Conservation (phyloP, 2,329 filamentous ascomycete genomes). For the Diplodia scrobiculata region DNA sequence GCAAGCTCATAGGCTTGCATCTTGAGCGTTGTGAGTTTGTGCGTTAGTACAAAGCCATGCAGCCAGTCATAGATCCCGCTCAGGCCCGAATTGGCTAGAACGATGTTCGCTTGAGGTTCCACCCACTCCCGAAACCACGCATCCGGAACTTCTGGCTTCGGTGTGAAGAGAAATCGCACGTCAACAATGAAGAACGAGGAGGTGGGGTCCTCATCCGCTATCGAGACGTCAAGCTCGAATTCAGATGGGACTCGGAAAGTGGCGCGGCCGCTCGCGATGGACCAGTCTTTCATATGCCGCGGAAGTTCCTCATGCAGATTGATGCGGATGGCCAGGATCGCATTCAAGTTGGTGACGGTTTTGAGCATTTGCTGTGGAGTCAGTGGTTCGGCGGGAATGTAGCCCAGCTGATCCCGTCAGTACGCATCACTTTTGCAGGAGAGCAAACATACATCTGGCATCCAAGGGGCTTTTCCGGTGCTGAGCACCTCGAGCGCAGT, state of each 20-base stretch:
- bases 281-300: conserved; percentile 73
- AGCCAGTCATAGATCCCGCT: conserved; percentile 80
- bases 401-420: conserved; percentile 61
- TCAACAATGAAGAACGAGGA: conserved; percentile 95
- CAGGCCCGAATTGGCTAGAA: conserved; percentile 69
- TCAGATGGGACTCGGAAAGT: conserved; percentile 82
- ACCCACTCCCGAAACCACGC: conserved; percentile 65
- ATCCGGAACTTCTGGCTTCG: conserved; percentile 62
- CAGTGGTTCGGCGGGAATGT: conserved; percentile 72
- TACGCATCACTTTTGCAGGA: conserved; percentile 27
- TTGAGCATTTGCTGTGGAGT: conserved; percentile 71
- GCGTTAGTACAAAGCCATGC: conserved; percentile 83
- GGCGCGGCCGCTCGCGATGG: conserved; percentile 79
- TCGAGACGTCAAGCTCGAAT: conserved; percentile 90
- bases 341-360: conserved; percentile 79
- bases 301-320: conserved; percentile 84
- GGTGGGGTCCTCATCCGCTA: conserved; percentile 79
- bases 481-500: conserved; percentile 85
- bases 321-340: conserved; percentile 77
- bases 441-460: conserved; percentile 68
- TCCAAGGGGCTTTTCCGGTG: conserved; percentile 73
- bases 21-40: conserved; percentile 82
- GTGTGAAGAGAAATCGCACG: conserved; percentile 78
- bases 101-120: conserved; percentile 71
- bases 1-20: conserved; percentile 74